Conservation (phyloP, 2,329 filamentous ascomycete genomes). For the Cytospora schulzeri region DNA sequence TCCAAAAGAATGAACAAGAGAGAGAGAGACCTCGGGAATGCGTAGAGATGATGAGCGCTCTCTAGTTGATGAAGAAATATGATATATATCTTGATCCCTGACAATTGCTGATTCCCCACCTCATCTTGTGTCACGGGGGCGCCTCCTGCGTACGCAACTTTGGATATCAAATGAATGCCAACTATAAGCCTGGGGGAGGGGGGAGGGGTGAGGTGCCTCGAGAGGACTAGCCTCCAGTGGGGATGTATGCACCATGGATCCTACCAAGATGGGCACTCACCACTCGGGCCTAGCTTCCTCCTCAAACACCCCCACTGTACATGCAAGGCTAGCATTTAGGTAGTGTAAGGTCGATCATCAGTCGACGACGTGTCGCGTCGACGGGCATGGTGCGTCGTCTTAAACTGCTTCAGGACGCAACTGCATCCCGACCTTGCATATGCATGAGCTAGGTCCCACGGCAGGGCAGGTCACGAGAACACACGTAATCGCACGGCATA, state of each 20-base stretch:
- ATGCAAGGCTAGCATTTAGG: neutral
- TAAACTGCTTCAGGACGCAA: neutral
- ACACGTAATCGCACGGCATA: neutral
- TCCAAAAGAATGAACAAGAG: neutral
- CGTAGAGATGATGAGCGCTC: conserved; percentile 6
- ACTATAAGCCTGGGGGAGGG: neutral
- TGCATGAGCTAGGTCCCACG: neutral
- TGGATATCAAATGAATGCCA: neutral
- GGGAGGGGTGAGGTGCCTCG: too few species aligned
- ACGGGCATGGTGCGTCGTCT: neutral
- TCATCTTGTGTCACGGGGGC: neutral
- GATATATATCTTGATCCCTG: conserved; percentile 1
- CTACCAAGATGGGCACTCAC: neutral
- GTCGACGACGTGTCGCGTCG: neutral
- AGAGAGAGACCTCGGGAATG: conserved; percentile 5
- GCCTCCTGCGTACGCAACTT: neutral
- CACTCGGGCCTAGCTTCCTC: neutral
- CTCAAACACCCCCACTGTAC: neutral
- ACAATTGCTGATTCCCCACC: conserved; percentile 9
- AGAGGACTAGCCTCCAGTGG: neutral
- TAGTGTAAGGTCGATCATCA: neutral
- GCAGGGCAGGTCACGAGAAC: neutral
- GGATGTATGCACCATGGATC: neutral
- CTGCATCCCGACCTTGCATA: neutral
- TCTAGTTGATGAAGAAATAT: conserved; percentile 5